Conservation (phyloP, 1,284 basidiomycete species). For the Marasmius tenuissimus region DNA sequence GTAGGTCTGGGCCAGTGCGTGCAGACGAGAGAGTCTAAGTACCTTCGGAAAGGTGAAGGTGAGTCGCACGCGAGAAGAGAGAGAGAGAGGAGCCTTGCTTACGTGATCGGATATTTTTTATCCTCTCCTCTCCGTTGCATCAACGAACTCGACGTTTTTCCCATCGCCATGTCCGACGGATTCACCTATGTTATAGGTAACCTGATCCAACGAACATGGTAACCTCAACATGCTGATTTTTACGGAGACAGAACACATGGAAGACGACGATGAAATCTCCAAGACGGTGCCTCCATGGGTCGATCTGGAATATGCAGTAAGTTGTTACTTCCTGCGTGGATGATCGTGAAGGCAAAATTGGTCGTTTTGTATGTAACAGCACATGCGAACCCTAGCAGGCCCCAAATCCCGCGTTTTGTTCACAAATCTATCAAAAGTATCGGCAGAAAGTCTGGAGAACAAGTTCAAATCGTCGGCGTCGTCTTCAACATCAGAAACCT, state of each 20-base stretch:
- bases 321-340: constrained; percentile 18
- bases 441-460: constrained; percentile 57
- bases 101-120: not conserved
- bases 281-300: constrained; percentile 87
- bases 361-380: constrained; percentile 38
- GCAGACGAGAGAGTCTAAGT: too few species aligned
- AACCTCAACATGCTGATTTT: not conserved
- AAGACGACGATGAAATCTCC: constrained; percentile 81
- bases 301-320: constrained; percentile 69
- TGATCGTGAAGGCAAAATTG: not conserved
- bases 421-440: constrained; percentile 77
- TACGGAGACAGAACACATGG: constrained; percentile 83
- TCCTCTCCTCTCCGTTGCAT: not conserved
- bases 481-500: constrained; percentile 6
- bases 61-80: constrained; percentile 8
- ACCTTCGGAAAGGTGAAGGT: too few species aligned
- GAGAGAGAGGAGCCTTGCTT: not conserved
- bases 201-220: not conserved
- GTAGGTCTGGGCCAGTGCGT: too few species aligned
- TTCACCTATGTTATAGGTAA: not conserved
- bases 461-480: constrained; percentile 32
- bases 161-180: not conserved
- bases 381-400: constrained; percentile 83
- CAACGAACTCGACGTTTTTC: not conserved
- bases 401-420: constrained; percentile 70